Percentiles rank a stretch among this genome's conserved stretches.
Evolutionary conservation across 805 yeast genomes (phyloP).

Genomic region (Candida orba): DNA sequence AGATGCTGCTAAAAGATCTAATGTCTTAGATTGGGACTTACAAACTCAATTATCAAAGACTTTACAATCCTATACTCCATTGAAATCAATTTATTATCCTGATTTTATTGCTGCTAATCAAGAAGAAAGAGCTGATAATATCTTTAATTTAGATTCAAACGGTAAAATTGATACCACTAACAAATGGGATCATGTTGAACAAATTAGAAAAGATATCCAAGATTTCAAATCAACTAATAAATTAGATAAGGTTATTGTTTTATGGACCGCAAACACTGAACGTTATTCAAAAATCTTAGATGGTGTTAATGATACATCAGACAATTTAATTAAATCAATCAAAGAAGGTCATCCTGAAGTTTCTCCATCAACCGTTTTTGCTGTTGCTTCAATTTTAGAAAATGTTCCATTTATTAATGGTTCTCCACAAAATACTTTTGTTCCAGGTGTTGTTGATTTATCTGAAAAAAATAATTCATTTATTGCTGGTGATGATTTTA

Average conservation of each 20-base stretch:
- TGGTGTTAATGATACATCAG: constrained; percentile 86
- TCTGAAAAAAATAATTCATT: constrained; percentile 71
- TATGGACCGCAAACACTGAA: constrained; percentile 98
- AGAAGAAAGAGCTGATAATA: constrained; percentile 83
- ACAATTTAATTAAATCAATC: constrained; percentile 64
- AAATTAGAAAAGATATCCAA: constrained; percentile 74
- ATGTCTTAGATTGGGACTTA: constrained; percentile 80
- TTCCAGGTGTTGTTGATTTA: constrained; percentile 87
- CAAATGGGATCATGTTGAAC: constrained; percentile 89
- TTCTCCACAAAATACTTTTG: constrained; percentile 96
- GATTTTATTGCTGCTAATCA: constrained; percentile 96
- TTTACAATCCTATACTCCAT: constrained; percentile 56
- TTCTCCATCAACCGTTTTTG: constrained; percentile 90
- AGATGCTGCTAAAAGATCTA: constrained; percentile 76
- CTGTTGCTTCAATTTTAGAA: constrained; percentile 88
- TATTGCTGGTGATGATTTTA: constrained; percentile 97
- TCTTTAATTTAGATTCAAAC: constrained; percentile 48
- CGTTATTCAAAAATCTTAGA: constrained; percentile 71
- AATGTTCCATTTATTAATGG: constrained; percentile 89
- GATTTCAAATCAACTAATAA: constrained; percentile 64
- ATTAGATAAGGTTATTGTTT: constrained; percentile 80
- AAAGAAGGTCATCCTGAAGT: constrained; percentile 77
- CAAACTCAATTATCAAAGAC: constrained; percentile 66
- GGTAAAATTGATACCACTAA: constrained; percentile 47
- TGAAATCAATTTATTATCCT: constrained; percentile 88